Evolutionary conservation across 768 basidiomycete species (phyloP), one percentile per base, ranked within the genome.

Genomic region (Lepiota brunneoincarnata): DNA sequence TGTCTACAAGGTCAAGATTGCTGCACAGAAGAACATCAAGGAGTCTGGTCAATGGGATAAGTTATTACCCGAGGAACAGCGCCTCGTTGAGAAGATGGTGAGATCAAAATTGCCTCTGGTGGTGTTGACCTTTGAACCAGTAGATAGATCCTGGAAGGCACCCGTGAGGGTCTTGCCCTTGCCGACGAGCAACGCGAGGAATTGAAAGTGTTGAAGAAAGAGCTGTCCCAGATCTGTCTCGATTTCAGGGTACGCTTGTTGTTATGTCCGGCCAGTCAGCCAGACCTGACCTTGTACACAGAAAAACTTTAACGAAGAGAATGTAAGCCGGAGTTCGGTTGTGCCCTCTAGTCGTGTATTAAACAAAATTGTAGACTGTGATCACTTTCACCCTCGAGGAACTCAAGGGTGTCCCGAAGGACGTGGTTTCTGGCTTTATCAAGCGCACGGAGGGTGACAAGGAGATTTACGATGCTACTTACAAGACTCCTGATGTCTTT

Each of bases 231-330:
- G 61, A 76, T 78, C 23, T 90, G 83, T 65, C 70, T 91, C n/a
- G 86, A 89, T 63, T 93, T 93, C 61, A 83, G 77, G 66, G 89
- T 89, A 61, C 60, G n/a, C n/a, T n/a, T n/a, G 86, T 72, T 43
- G 14, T 26, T 18, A 37, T 43, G 17, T 45, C 37, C 14, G 1
- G 43, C 15, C 4, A 18, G 44, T 17, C 15, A 14, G 21, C 31
- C 6, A 21, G 12, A 39, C 12, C 57, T 61, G 58, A 41, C 21
- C 17, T 38, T 10, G n/a, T 6, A 46, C 11, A 28, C 38, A 89
- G 86, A 90, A 87, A 85, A 91, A 92, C 71, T 91, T 87, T 72
- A 93, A 93, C 61, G 91, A 95, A 68, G 92, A 94, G 64, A 84
- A 88, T 40, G 89, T 87, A 58, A 53, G 74, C 58, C 3, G 10